Percentiles rank a stretch among this genome's conserved stretches.
phyloP scores from a whole-genome alignment of 2,329 filamentous ascomycete genomes.

The Triangularia setosa region DNA sequence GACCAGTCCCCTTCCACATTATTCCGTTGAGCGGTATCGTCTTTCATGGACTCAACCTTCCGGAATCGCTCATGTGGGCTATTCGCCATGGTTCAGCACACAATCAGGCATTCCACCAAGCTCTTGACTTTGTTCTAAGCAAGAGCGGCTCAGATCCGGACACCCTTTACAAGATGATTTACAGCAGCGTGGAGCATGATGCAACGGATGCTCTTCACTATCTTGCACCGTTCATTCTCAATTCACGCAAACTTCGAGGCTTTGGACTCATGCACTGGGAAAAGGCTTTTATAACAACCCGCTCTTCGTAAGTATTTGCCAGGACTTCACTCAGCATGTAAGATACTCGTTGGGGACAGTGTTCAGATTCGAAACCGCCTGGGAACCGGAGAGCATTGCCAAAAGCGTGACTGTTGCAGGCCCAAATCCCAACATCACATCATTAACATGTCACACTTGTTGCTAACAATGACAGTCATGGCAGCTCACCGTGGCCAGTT shows the following conservation, averaged over 20 bases:
- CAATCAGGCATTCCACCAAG: neutral
- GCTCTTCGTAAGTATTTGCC: neutral
- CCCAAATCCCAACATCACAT: neutral
- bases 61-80: neutral
- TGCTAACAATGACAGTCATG: neutral
- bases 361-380: neutral
- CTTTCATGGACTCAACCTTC: neutral
- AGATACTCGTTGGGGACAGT: neutral
- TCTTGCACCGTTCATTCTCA: neutral
- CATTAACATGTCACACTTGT: neutral
- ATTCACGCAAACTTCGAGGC: neutral
- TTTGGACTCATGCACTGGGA: neutral
- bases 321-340: neutral
- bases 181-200: neutral
- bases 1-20: neutral
- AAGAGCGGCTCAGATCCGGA: neutral
- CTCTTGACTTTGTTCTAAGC: neutral
- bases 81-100: neutral
- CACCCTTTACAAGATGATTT: neutral
- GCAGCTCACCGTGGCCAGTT: neutral
- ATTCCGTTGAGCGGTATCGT: neutral
- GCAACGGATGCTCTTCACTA: neutral
- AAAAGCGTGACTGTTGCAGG: neutral
- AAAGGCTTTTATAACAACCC: neutral
- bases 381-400: neutral